Evolutionary conservation across 805 yeast genomes (phyloP).

Genomic region (Danielia reshetovae): DNA sequence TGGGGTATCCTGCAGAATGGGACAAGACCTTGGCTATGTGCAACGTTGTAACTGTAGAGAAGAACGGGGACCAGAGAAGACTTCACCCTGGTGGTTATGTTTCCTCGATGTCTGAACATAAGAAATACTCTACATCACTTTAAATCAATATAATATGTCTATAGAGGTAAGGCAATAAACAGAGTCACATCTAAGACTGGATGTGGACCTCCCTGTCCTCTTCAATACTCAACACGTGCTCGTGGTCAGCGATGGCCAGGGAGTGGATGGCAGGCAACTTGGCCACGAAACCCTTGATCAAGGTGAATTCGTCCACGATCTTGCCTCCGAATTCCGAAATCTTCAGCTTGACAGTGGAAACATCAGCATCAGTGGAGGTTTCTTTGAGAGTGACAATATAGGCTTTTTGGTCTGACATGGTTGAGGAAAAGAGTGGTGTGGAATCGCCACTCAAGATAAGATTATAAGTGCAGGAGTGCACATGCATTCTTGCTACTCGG

Average conservation of each 20-base stretch:
- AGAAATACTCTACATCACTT: no score
- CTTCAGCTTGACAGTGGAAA: constrained; percentile 42
- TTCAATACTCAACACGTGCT: constrained; percentile 56
- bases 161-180: no score
- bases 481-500: no score
- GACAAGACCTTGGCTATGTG: no score
- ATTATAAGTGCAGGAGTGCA: no score
- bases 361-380: constrained; percentile 36
- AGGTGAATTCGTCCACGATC: constrained; percentile 54
- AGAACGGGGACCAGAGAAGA: no score
- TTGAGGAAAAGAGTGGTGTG: constrained; percentile 4
- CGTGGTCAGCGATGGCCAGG: constrained; percentile 42
- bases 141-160: no score
- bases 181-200: no score
- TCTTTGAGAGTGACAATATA: constrained; percentile 48
- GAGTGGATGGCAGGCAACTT: constrained; percentile 55
- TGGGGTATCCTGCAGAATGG: background rate
- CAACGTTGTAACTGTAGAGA: no score
- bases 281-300: constrained; percentile 65
- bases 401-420: constrained; percentile 29
- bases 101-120: no score
- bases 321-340: constrained; percentile 54
- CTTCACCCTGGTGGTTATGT: no score
- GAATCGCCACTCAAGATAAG: no score
- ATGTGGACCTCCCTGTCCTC: constrained; percentile 65